Evolutionary conservation across 2,329 filamentous ascomycete genomes (phyloP), one percentile per base, ranked within the genome.

Genomic region (Periconia sp.): DNA sequence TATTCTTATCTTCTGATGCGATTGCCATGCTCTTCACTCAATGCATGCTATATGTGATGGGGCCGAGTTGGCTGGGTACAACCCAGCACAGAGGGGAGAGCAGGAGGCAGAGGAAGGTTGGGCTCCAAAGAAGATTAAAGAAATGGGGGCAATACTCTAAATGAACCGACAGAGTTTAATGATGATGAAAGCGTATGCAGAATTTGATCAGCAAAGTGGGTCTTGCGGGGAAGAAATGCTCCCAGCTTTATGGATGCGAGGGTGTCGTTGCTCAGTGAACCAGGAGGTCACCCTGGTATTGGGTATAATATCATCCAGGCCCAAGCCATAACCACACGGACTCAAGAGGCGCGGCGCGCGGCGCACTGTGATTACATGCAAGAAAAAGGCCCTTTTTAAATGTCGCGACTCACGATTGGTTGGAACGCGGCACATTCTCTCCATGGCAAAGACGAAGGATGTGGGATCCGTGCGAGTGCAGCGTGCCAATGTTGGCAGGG

Each of bases 1-100:
- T 54, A n/a, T 44, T 44, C n/a, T 41, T 43, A 35, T 57, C 55
- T 31, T 50, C 42, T 10, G 46, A 5, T 40, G 55, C 51, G 10
- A 50, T 23, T 17, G 42, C 52, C 42, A 54, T 50, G 42, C 6
- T 33, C 15, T n/a, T n/a, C 15, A n/a, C 11, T 37, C 33, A 37
- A 37, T n/a, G 33, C 33, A 37, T 37, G 15, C 33, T 37, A 37
- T 13, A 11, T n/a, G 3, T 37, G 33, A 5, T n/a, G 15, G 6
- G 23, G 41, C 17, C 33, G 20, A 7, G 41, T 19, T 43, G 11
- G 20, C 20, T 19, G 20, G 41, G 20, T 19, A 11, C 11, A n/a
- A 37, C 33, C 33, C 33, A 37, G 33, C 33, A 37, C 33, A 11
- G 15, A 37, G 33, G 15, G 10, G 33, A 37, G 33, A 5, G 3